Evolutionary conservation across 148 eudicot species (phyloP).

Genomic region (Diospyros kaki): DNA sequence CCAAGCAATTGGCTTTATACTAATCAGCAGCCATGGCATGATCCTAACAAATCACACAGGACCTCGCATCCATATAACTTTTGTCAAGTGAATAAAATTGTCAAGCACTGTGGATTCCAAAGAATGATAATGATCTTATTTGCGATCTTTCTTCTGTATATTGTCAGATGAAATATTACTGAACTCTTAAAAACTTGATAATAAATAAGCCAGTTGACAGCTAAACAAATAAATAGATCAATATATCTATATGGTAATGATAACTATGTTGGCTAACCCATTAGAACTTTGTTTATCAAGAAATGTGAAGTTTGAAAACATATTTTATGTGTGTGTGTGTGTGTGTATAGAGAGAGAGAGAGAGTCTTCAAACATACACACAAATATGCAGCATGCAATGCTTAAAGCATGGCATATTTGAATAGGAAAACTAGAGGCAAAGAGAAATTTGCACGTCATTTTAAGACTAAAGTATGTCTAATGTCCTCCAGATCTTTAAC

Average conservation of each 20-base stretch:
- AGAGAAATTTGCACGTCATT: background rate
- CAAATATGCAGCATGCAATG: background rate
- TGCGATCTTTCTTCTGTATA: background rate
- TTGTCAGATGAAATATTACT: background rate
- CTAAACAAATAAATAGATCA: background rate
- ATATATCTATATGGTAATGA: background rate
- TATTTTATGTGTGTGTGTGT: background rate
- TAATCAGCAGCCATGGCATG: background rate
- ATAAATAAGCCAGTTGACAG: background rate
- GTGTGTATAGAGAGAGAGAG: background rate
- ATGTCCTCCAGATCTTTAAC: too few species aligned
- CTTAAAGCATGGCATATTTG: background rate
- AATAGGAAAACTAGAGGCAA: background rate
- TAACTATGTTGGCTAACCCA: background rate
- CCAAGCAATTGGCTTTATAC: constrained; percentile 14
- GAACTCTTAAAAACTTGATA: background rate
- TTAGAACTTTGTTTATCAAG: background rate
- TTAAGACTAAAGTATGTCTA: background rate
- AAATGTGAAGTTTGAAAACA: too few species aligned
- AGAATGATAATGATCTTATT: background rate
- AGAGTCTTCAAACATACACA: background rate
- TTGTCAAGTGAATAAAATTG: background rate
- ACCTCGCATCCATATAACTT: background rate
- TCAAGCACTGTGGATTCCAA: background rate
- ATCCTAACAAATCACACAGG: background rate